Base-by-base conservation (phyloP, 176 grass and related monocot genomes). In the Oryza meyeriana region DNA sequence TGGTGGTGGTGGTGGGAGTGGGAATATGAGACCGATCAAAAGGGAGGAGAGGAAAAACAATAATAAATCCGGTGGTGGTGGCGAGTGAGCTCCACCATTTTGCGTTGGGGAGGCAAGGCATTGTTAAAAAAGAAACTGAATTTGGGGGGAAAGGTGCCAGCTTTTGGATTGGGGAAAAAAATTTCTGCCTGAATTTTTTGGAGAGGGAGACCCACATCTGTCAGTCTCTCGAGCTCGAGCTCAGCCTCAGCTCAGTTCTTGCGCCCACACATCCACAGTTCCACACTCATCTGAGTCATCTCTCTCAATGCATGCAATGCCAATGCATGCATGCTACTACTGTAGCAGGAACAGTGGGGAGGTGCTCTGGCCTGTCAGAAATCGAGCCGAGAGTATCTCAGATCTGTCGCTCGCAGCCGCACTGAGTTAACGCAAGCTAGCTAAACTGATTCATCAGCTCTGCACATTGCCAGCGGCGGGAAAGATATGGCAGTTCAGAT, bases 41-140 rank as follows among this genome's bases (percentile, higher is more conserved):
- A 86, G 61, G 45, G 7, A 55, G 50, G 16, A 52, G 50, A 55
- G 50, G 27, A 33, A 61, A 89, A 85, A 76, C 45, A 80, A 84
- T 80, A 84, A 73, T 62, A 34, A 82, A 40, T 12, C 74, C 33
- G 45, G 36, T 78, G 69, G 83, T 90, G 88, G 84, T 74, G 74
- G 55, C 55, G 61, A 65, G 83, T 77, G 88, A 86, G 88, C 88
- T 90, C 88, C 88, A 86, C 88, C 84, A 90, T 86, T 83, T 73
- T 22, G 88, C 88, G 44, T 67, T 29, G 55, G 41, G 45, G 65
- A 14, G 12, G 41, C 12, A 12, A 14, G 12, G 41, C 83, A 77
- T 81, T 59, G 81, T 76, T 85, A 72, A 32, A 57, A 71, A 76
- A 89, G 16, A 48, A 48, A 14, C 74, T 89, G 83, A 89, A 85